phyloP scores from a whole-genome alignment of 129 eudicot species.

The Helichrysum umbraculigerum region DNA sequence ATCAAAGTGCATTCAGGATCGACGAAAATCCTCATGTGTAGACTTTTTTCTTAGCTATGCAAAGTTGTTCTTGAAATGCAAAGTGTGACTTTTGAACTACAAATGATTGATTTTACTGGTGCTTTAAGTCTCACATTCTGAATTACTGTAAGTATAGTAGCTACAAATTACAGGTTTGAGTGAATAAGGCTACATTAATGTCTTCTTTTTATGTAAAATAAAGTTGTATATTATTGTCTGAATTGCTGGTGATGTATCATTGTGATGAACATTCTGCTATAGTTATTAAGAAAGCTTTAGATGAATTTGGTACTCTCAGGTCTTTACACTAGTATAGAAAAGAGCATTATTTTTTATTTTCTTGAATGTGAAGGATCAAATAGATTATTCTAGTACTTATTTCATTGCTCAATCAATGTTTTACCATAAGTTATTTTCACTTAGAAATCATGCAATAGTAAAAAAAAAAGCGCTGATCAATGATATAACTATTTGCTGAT shows the following conservation, averaged over 20 bases:
- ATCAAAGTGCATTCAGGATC: slow-evolving; percentile 6
- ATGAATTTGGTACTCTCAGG: no score
- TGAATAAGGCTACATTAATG: neutral
- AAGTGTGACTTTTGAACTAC: neutral
- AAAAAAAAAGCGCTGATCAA: no score
- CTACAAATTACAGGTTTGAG: neutral
- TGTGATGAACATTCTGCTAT: no score
- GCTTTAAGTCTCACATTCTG: neutral
- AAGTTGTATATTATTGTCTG: neutral
- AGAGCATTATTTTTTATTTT: no score
- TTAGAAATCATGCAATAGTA: no score
- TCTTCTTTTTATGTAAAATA: neutral
- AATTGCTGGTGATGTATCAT: neutral
- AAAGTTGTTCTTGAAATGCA: neutral
- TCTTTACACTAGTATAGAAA: no score
- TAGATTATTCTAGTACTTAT: no score
- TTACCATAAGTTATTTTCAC: no score
- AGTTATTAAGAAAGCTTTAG: no score
- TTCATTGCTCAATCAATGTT: no score
- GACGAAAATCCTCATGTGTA: neutral
- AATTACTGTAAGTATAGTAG: neutral
- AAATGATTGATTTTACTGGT: neutral
- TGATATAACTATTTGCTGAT: no score
- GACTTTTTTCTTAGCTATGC: neutral
- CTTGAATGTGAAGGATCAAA: no score